These are phyloP conservation scores for Leishmania tropica DNA, from an alignment of 208 protist genomes.

Conservation along the genomic window DNA sequence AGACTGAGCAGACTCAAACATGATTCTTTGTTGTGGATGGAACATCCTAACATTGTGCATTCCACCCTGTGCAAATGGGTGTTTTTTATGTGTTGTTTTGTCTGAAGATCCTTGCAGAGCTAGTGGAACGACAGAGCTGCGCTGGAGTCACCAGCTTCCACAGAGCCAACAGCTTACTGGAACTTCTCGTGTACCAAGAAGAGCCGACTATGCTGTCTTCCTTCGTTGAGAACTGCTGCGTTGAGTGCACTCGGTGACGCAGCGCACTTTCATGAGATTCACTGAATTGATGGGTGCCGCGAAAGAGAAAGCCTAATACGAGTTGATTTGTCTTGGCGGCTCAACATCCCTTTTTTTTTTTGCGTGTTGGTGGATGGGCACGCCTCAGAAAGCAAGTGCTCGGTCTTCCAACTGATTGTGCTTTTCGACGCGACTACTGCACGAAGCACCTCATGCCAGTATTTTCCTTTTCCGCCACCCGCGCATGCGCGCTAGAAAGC, in stretches of 20 bases:
- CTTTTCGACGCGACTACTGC: not conserved
- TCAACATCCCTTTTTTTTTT: not conserved
- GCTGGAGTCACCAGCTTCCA: not conserved
- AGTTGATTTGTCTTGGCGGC: not conserved
- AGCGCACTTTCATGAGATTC: not conserved
- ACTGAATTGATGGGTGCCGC: not conserved
- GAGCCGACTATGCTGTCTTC: not conserved
- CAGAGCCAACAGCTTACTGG: not conserved
- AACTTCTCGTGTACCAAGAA: not conserved
- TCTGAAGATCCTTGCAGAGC: not conserved
- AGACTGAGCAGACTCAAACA: not conserved
- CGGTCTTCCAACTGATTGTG: not conserved
- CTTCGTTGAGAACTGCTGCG: not conserved
- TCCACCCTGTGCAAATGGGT: not conserved
- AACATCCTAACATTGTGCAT: not conserved
- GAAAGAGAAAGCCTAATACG: not conserved
- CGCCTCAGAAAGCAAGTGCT: not conserved
- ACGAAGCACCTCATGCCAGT: not conserved
- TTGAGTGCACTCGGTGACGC: not conserved
- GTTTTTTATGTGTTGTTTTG: not conserved
- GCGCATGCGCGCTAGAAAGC: not conserved
- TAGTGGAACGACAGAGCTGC: not conserved
- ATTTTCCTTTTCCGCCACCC: not conserved
- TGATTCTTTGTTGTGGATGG: not conserved
- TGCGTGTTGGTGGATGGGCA: not conserved